Evolutionary conservation across 306 rosid genomes (phyloP).

Genomic region (Arachis hypogaea): DNA sequence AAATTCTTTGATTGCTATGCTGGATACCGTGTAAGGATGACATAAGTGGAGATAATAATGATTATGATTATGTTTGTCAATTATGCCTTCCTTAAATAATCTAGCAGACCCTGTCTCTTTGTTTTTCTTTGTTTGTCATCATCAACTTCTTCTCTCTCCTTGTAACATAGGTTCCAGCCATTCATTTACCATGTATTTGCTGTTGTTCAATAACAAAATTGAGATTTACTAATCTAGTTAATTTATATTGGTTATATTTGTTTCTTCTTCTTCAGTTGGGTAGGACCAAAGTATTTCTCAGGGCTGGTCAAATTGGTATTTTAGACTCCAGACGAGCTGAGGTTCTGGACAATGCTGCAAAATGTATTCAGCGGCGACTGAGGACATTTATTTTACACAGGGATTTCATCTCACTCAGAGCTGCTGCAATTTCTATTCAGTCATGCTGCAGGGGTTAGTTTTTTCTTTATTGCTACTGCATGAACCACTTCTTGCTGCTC

Average conservation of each 20-base stretch:
- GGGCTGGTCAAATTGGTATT: constrained; percentile 97
- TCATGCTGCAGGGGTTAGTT: constrained; percentile 84
- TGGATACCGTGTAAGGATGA: neutral
- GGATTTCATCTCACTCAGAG: constrained; percentile 60
- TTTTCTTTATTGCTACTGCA: constrained; percentile 16
- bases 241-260: constrained; percentile 30
- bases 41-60: neutral
- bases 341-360: constrained; percentile 89
- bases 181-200: constrained; percentile 14
- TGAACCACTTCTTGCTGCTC: constrained; percentile 16
- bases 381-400: constrained; percentile 69
- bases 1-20: no score
- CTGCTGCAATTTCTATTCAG: constrained; percentile 74
- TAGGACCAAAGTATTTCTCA: constrained; percentile 87
- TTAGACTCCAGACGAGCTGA: constrained; percentile 84
- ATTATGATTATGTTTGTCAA: neutral
- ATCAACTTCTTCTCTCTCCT: neutral
- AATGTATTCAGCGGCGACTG: constrained; percentile 67
- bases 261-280: constrained; percentile 67
- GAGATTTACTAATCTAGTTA: constrained; percentile 1
- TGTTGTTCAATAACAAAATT: constrained; percentile 32
- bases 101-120: neutral
- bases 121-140: neutral
- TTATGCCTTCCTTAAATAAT: neutral
- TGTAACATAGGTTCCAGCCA: neutral